These are phyloP conservation scores for Tylopilus felleus DNA, from an alignment of 768 basidiomycete species.

Conservation along the genomic window DNA sequence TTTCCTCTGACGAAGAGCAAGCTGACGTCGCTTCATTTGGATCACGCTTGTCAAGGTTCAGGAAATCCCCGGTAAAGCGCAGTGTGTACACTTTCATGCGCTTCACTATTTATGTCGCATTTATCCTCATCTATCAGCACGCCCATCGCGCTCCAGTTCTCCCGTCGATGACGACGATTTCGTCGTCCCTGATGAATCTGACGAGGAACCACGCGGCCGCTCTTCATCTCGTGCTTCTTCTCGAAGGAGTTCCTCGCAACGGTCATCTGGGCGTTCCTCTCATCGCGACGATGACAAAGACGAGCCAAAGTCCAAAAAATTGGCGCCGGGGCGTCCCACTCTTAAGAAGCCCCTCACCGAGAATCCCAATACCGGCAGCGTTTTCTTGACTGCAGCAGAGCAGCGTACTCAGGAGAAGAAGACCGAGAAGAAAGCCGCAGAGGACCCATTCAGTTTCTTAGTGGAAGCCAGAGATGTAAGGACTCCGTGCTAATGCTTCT, in stretches of 20 bases:
- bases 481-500: neutral
- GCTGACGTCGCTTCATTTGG: slow-evolving; percentile 48
- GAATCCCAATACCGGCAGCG: slow-evolving; percentile 29
- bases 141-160: slow-evolving; percentile 36
- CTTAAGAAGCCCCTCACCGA: slow-evolving; percentile 30
- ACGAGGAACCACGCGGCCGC: slow-evolving; percentile 48
- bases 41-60: slow-evolving; percentile 59
- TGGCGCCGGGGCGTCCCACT: slow-evolving; percentile 34
- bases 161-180: slow-evolving; percentile 70
- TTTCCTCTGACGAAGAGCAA: slow-evolving; percentile 49
- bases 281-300: slow-evolving; percentile 33
- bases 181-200: slow-evolving; percentile 64
- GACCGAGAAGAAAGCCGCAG: slow-evolving; percentile 74
- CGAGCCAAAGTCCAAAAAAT: slow-evolving; percentile 35
- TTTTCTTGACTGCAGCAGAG: slow-evolving; percentile 84
- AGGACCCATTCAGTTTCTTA: slow-evolving; percentile 76
- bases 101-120: neutral
- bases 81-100: slow-evolving; percentile 33
- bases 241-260: slow-evolving; percentile 31
- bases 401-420: slow-evolving; percentile 71
- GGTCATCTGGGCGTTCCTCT: slow-evolving; percentile 33
- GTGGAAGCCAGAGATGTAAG: slow-evolving; percentile 67
- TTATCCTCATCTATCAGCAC: slow-evolving; percentile 32
- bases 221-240: slow-evolving; percentile 54
- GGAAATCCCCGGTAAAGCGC: slow-evolving; percentile 57